phyloP scores from a whole-genome alignment of 495 filamentous ascomycete genomes.

The Daldinia loculata region DNA sequence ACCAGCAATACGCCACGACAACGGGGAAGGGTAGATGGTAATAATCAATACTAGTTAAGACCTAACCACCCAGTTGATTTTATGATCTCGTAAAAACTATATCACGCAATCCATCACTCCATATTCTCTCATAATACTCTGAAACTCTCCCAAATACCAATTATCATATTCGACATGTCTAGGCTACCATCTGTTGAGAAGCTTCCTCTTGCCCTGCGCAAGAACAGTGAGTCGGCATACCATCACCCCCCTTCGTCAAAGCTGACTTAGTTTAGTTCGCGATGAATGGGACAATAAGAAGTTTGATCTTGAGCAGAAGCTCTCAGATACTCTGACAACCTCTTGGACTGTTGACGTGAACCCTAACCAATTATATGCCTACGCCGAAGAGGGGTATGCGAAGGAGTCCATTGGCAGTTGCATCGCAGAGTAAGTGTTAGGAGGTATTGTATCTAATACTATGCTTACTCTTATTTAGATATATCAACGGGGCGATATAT shows the following conservation, averaged over 20 bases:
- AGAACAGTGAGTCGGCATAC: constrained; percentile 53
- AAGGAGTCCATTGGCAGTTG: constrained; percentile 56
- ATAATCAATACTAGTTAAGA: background rate
- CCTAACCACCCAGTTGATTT: background rate
- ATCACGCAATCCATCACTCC: background rate
- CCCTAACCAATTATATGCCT: constrained; percentile 57
- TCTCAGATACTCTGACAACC: constrained; percentile 54
- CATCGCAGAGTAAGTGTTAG: constrained; percentile 52
- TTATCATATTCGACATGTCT: constrained; percentile 43
- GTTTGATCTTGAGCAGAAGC: constrained; percentile 51
- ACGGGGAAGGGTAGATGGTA: background rate
- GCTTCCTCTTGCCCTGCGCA: constrained; percentile 62
- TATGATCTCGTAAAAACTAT: background rate
- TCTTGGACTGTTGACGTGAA: constrained; percentile 60
- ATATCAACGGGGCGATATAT: constrained; percentile 54
- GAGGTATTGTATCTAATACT: background rate
- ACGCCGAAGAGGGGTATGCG: constrained; percentile 58
- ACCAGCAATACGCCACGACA: background rate
- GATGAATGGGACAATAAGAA: constrained; percentile 62
- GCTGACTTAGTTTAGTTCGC: constrained; percentile 51
- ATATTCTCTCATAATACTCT: background rate
- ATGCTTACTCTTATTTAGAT: constrained; percentile 44
- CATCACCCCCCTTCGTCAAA: background rate
- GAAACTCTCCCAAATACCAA: background rate
- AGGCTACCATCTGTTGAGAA: constrained; percentile 58